Evolutionary conservation across 306 rosid species (phyloP).

Genomic region (Pachyrhizus erosus): DNA sequence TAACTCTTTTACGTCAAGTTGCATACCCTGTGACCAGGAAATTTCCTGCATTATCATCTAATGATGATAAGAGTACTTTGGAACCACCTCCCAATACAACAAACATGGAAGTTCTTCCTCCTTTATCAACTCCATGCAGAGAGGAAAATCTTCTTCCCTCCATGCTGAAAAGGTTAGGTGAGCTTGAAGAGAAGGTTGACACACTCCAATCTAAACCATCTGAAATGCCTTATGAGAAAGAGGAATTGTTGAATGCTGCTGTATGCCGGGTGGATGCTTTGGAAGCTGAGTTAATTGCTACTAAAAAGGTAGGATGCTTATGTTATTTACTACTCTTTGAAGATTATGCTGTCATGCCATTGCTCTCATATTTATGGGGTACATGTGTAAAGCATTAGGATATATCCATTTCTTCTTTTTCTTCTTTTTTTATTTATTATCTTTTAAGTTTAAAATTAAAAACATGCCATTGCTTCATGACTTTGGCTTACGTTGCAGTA

Average conservation of each 20-base stretch:
- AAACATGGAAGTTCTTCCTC: constrained; percentile 49
- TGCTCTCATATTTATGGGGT: neutral
- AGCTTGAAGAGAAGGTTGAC: constrained; percentile 91
- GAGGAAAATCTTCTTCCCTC: constrained; percentile 71
- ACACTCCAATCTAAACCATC: constrained; percentile 91
- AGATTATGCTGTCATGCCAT: constrained; percentile 9
- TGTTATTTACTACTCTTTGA: neutral
- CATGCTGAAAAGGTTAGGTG: constrained; percentile 71
- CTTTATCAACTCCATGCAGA: constrained; percentile 54
- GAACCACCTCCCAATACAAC: constrained; percentile 48
- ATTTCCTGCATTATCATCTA: constrained; percentile 54
- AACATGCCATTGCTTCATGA: neutral
- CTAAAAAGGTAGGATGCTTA: constrained; percentile 75
- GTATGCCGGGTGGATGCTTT: constrained; percentile 97
- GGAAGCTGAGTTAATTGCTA: constrained; percentile 97
- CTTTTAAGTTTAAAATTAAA: constrained; percentile 25
- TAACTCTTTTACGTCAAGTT: constrained; percentile 57
- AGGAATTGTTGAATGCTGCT: constrained; percentile 94
- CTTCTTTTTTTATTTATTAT: neutral
- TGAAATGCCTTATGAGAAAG: constrained; percentile 92
- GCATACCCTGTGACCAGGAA: constrained; percentile 58
- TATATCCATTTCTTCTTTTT: neutral
- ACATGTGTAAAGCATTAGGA: constrained; percentile 28
- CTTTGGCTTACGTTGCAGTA: neutral
- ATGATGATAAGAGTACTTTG: constrained; percentile 48